A percentile compares a stretch with the other conserved stretches of the same genome.
phyloP scores from a whole-genome alignment of 2,329 filamentous ascomycete species.

The Penicillium crustosum region DNA sequence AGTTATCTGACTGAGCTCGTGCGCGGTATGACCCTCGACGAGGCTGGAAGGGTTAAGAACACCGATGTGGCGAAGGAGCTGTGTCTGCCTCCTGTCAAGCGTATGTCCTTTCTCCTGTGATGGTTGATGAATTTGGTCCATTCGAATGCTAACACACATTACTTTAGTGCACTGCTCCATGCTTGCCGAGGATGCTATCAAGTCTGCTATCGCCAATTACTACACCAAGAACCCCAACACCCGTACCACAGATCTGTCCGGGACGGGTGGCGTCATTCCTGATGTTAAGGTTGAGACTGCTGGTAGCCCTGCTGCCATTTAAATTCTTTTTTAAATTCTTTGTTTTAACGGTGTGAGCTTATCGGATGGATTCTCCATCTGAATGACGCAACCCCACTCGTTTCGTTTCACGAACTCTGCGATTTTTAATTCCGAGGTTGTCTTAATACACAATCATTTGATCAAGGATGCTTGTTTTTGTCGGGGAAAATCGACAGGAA shows the following conservation, averaged over 20 bases:
- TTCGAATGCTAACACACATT: slow-evolving; percentile 13
- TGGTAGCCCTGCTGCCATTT: slow-evolving; percentile 27
- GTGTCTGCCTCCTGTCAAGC: slow-evolving; percentile 84
- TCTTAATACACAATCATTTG: slow-evolving; percentile 20
- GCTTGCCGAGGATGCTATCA: slow-evolving; percentile 90
- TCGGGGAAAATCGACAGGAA: background rate
- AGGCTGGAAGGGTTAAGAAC: slow-evolving; percentile 89
- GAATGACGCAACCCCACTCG: background rate
- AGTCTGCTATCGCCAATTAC: slow-evolving; percentile 86
- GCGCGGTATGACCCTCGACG: slow-evolving; percentile 91
- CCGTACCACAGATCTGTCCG: slow-evolving; percentile 71
- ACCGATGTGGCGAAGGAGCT: slow-evolving; percentile 98
- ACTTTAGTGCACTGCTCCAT: slow-evolving; percentile 82
- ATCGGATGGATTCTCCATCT: background rate
- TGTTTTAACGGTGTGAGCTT: background rate
- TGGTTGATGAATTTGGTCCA: background rate
- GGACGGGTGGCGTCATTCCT: slow-evolving; percentile 69
- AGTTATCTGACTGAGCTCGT: slow-evolving; percentile 95
- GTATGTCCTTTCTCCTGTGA: slow-evolving; percentile 52
- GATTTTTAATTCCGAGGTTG: slow-evolving; percentile 14
- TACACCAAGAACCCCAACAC: slow-evolving; percentile 85
- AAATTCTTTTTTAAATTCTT: slow-evolving; percentile 15
- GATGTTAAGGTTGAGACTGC: slow-evolving; percentile 48
- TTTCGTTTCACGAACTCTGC: slow-evolving; percentile 10
- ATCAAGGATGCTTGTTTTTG: slow-evolving; percentile 13